Percentiles rank a stretch among this genome's conserved stretches.
Evolutionary conservation across 768 basidiomycete genomes (phyloP).

Genomic region (Psilocybe tampanensis): DNA sequence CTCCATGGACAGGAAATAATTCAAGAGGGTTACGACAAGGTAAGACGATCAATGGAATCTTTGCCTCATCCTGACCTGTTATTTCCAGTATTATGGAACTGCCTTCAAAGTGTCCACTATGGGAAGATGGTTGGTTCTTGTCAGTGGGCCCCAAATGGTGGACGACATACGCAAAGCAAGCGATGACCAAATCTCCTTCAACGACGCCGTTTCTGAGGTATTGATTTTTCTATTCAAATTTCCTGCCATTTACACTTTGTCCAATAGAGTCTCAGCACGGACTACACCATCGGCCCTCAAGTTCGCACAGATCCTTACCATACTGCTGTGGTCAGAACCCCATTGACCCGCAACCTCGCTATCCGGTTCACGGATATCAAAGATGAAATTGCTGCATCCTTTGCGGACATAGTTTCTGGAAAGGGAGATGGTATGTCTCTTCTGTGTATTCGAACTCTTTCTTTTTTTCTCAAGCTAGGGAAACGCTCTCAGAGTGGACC

Average conservation of each 20-base stretch:
- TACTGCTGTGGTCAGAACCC: constrained; percentile 32
- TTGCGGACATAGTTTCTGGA: constrained; percentile 37
- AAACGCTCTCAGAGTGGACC: background rate
- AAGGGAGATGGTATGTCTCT: constrained; percentile 5
- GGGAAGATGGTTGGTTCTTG: constrained; percentile 27
- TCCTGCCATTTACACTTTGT: background rate
- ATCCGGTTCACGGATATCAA: constrained; percentile 37
- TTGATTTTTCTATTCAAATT: constrained; percentile 5
- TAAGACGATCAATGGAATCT: background rate
- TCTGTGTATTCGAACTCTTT: background rate
- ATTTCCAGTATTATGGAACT: constrained; percentile 13
- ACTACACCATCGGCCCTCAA: constrained; percentile 35
- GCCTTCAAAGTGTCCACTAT: constrained; percentile 23
- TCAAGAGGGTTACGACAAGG: constrained; percentile 25
- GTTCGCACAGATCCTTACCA: constrained; percentile 36
- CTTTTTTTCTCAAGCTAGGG: background rate
- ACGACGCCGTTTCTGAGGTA: constrained; percentile 29
- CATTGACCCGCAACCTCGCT: constrained; percentile 37
- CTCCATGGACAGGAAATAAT: constrained; percentile 15
- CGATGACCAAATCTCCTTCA: constrained; percentile 31
- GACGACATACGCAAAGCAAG: constrained; percentile 47
- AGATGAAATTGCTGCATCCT: constrained; percentile 48
- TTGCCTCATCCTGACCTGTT: background rate
- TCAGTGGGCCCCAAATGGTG: constrained; percentile 42
- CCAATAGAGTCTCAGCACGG: constrained; percentile 26